Percentiles rank a stretch among this genome's conserved stretches.
These are phyloP conservation scores for Amanita polypyramis DNA, from an alignment of 768 basidiomycete species.

Conservation along the genomic window DNA sequence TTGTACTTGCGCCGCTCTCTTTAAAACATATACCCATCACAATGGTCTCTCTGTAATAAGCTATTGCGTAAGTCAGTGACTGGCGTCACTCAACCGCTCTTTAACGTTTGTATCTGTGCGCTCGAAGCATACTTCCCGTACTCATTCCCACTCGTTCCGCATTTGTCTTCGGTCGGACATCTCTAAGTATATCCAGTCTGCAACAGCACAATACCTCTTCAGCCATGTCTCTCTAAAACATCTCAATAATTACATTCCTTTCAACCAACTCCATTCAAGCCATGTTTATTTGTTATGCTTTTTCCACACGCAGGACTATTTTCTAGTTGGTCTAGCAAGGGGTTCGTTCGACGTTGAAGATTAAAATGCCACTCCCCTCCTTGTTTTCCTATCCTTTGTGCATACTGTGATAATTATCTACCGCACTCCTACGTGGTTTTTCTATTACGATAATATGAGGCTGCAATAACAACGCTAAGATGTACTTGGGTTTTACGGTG, in stretches of 20 bases:
- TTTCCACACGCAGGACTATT: not conserved
- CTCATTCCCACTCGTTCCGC: slow-evolving; percentile 15
- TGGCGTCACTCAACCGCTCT: slow-evolving; percentile 7
- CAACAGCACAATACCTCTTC: slow-evolving; percentile 7
- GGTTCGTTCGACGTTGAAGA: not conserved
- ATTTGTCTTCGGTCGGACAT: slow-evolving; percentile 24
- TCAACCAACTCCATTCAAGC: not conserved
- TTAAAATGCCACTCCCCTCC: not conserved
- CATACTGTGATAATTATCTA: slow-evolving; percentile 7
- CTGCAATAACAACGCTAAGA: not conserved
- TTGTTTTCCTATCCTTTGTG: not conserved
- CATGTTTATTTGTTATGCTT: slow-evolving; percentile 7
- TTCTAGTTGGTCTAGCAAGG: not conserved
- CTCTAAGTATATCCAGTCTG: slow-evolving; percentile 15
- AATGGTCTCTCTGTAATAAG: slow-evolving; percentile 3
- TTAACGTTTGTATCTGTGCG: slow-evolving; percentile 4
- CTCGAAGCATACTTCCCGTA: not conserved
- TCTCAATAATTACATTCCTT: slow-evolving; percentile 6
- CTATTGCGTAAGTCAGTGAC: slow-evolving; percentile 6
- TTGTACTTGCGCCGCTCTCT: slow-evolving; percentile 18
- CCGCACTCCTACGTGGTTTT: not conserved
- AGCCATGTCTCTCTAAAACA: slow-evolving; percentile 2
- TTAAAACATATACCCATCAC: slow-evolving; percentile 12
- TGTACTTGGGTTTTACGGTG: slow-evolving; percentile 3
- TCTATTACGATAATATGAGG: not conserved